Conservation (phyloP, 495 filamentous ascomycete genomes). For the Trichoderma gamsii region DNA sequence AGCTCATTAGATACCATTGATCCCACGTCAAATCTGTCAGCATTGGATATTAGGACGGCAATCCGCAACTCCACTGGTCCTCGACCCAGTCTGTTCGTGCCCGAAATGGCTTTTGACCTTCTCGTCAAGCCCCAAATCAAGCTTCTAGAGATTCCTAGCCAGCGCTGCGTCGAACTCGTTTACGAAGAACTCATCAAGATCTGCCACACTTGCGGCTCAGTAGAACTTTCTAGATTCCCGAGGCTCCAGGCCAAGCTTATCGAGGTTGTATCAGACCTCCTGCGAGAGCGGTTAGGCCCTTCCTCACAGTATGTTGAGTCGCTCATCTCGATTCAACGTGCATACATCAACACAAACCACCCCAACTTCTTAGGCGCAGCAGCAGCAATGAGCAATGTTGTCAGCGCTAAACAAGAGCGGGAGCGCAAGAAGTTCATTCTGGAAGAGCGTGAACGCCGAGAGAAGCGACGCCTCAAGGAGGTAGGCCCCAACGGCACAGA, state of each 20-base stretch:
- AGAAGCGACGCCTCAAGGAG: slow-evolving; percentile 75
- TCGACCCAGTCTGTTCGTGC: slow-evolving; percentile 90
- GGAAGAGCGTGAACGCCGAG: slow-evolving; percentile 78
- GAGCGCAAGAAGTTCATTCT: slow-evolving; percentile 73
- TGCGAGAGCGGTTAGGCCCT: slow-evolving; percentile 86
- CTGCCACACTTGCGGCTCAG: slow-evolving; percentile 95
- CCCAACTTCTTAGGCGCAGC: slow-evolving; percentile 97
- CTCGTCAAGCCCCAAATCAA: slow-evolving; percentile 99
- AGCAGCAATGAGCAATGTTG: slow-evolving; percentile 95
- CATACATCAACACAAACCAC: slow-evolving; percentile 99
- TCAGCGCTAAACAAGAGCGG: slow-evolving; percentile 87
- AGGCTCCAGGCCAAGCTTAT: slow-evolving; percentile 95
- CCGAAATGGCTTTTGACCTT: slow-evolving; percentile 94
- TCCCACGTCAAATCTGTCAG: slow-evolving; percentile 87
- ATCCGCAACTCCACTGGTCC: slow-evolving; percentile 98
- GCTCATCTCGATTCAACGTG: slow-evolving; percentile 91
- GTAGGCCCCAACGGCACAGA: slow-evolving; percentile 71
- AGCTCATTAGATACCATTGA: slow-evolving; percentile 95
- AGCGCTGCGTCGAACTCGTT: slow-evolving; percentile 93
- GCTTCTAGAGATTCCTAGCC: slow-evolving; percentile 88
- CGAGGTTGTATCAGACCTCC: slow-evolving; percentile 93
- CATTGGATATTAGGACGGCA: slow-evolving; percentile 94
- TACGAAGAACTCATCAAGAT: slow-evolving; percentile 99
- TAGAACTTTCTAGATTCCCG: slow-evolving; percentile 84
- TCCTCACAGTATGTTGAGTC: slow-evolving; percentile 88